These are phyloP conservation scores for Fraxinus baroniana DNA, from an alignment of 305 asterid genomes.

Conservation along the genomic window DNA sequence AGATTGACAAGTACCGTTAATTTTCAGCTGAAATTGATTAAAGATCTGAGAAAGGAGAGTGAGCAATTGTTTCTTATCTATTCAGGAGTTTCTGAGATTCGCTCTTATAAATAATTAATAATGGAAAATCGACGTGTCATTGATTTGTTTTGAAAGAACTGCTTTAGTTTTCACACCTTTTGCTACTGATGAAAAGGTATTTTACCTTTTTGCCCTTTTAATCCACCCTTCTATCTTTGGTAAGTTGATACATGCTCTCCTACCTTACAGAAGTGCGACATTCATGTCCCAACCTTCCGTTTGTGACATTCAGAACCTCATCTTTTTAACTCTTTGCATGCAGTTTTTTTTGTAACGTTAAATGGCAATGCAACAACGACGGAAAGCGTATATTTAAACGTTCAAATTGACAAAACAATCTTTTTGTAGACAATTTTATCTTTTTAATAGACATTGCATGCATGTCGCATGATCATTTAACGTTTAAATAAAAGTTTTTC, in stretches of 20 bases:
- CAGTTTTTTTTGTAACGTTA: no score
- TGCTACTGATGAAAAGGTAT: not conserved
- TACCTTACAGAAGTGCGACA: not conserved
- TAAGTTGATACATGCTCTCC: not conserved
- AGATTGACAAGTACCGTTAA: not conserved
- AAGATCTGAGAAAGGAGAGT: not conserved
- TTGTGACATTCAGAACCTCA: no score
- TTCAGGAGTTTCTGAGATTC: not conserved
- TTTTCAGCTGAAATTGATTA: not conserved
- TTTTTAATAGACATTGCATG: not conserved
- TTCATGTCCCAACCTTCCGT: not conserved
- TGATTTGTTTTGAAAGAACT: conserved; percentile 20
- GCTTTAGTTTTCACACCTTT: conserved; percentile 23
- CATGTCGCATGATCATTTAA: not conserved
- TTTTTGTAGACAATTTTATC: not conserved
- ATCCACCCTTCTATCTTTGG: not conserved
- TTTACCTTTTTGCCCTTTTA: conserved; percentile 10
- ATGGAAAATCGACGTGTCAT: not conserved
- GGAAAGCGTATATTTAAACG: no score
- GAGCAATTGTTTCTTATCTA: not conserved
- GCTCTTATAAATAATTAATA: not conserved
- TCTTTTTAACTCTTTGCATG: not conserved
- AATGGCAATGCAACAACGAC: no score
- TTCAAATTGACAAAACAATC: not conserved
- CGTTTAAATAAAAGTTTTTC: not conserved